Evolutionary conservation across 108 stramenopile species (phyloP).

Genomic region (Epithemia pelagica): DNA sequence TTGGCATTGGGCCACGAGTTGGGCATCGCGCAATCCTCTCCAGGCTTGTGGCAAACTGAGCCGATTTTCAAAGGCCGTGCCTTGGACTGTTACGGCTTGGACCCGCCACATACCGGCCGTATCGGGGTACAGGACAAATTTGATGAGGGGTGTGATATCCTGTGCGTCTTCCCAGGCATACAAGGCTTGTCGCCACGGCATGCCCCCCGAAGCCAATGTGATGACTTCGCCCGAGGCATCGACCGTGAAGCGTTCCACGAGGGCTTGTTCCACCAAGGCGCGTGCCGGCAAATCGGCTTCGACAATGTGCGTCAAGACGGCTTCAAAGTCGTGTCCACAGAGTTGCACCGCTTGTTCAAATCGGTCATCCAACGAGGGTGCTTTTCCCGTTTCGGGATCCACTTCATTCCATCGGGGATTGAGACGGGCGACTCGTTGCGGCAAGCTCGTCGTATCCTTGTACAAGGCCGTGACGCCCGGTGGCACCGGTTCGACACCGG

Average conservation of each 20-base stretch:
- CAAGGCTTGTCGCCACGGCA: conserved; percentile 92
- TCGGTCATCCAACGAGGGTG: conserved; percentile 67
- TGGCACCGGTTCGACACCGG: conserved; percentile 85
- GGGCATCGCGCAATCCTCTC: conserved; percentile 92
- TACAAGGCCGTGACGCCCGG: conserved; percentile 49
- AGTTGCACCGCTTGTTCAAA: conserved; percentile 85
- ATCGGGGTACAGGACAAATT: conserved; percentile 95
- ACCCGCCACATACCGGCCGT: conserved; percentile 91
- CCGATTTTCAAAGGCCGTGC: conserved; percentile 85
- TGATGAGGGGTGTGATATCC: conserved; percentile 51
- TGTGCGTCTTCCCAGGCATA: conserved; percentile 86
- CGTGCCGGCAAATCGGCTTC: conserved; percentile 90
- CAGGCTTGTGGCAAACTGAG: conserved; percentile 84
- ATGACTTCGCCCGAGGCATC: conserved; percentile 85
- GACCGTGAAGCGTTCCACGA: conserved; percentile 47
- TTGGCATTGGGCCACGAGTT: conserved; percentile 61
- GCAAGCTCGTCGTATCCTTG: conserved; percentile 79
- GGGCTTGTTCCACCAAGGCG: conserved; percentile 71
- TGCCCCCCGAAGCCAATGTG: conserved; percentile 58
- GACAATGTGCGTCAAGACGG: conserved; percentile 67
- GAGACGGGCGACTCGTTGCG: conserved; percentile 73
- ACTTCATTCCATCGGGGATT: conserved; percentile 95
- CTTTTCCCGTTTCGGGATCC: conserved; percentile 27
- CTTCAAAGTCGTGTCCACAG: conserved; percentile 84
- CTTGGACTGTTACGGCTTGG: conserved; percentile 96